Conservation (phyloP, 2,329 filamentous ascomycete genomes). For the Botrytis hyacinthi region DNA sequence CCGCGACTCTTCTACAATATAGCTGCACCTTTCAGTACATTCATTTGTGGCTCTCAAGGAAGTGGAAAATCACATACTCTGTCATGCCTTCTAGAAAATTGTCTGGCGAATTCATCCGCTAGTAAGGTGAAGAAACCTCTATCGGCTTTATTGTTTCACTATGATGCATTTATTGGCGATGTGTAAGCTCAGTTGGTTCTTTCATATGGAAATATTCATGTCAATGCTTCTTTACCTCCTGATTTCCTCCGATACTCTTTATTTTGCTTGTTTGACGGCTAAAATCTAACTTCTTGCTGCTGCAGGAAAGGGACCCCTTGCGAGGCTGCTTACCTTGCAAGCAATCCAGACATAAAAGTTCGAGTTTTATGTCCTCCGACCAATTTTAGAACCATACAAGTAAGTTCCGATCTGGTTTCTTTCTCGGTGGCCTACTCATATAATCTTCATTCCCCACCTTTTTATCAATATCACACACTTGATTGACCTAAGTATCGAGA, state of each 20-base stretch:
- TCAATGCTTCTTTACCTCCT: neutral
- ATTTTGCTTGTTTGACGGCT: neutral
- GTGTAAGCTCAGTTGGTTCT: neutral
- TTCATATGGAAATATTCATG: accelerated
- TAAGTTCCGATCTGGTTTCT: neutral
- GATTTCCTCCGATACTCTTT: neutral
- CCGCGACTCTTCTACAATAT: conserved; percentile 49
- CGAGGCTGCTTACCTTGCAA: conserved; percentile 56
- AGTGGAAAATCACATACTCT: conserved; percentile 61
- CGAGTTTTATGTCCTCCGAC: conserved; percentile 51
- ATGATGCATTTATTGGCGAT: conserved; percentile 39
- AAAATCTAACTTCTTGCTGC: neutral
- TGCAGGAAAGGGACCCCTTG: conserved; percentile 40
- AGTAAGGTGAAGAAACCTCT: conserved; percentile 49
- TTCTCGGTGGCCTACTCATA: no score
- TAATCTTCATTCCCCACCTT: neutral
- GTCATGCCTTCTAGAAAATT: conserved; percentile 54
- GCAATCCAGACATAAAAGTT: conserved; percentile 46
- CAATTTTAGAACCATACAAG: conserved; percentile 45
- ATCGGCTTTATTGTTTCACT: conserved; percentile 56
- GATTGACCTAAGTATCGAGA: neutral
- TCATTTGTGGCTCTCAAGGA: conserved; percentile 63
- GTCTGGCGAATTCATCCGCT: conserved; percentile 41
- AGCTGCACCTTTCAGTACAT: conserved; percentile 55
- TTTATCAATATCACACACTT: neutral